phyloP scores from a whole-genome alignment of 2,329 filamentous ascomycete genomes.

The Apiospora pterosperma region DNA sequence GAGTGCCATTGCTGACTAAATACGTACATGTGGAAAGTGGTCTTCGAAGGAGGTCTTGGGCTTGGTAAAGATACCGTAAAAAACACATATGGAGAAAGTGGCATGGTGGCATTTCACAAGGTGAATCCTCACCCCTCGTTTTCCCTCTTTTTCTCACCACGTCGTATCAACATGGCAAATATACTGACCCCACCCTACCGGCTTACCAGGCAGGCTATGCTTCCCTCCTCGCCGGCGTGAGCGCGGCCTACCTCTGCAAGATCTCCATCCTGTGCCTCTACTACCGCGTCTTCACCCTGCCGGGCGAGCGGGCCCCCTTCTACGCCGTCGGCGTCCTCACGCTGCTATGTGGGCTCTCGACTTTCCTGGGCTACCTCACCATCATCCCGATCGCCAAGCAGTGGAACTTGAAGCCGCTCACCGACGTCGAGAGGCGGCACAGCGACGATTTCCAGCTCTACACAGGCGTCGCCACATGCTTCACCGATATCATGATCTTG shows the following conservation, averaged over 20 bases:
- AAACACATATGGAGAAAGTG: not conserved
- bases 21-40: not conserved
- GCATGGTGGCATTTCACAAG: not conserved
- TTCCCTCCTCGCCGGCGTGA: not conserved
- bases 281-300: not conserved
- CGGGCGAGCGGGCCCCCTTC: not conserved
- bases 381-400: not conserved
- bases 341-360: not conserved
- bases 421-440: not conserved
- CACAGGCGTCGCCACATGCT: not conserved
- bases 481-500: not conserved
- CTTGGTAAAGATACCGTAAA: not conserved
- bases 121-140: not conserved
- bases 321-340: not conserved
- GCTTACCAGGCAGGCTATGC: not conserved
- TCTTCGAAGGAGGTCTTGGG: not conserved
- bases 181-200: not conserved
- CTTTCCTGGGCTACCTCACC: not conserved
- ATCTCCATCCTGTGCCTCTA: not conserved
- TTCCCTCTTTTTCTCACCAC: not conserved
- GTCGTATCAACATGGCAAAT: not conserved
- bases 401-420: not conserved
- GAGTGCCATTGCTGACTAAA: not conserved
- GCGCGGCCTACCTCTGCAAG: not conserved
- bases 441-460: not conserved